Base-by-base conservation (phyloP, 2,329 filamentous ascomycete genomes). In the Penicillium sclerotiorum region DNA sequence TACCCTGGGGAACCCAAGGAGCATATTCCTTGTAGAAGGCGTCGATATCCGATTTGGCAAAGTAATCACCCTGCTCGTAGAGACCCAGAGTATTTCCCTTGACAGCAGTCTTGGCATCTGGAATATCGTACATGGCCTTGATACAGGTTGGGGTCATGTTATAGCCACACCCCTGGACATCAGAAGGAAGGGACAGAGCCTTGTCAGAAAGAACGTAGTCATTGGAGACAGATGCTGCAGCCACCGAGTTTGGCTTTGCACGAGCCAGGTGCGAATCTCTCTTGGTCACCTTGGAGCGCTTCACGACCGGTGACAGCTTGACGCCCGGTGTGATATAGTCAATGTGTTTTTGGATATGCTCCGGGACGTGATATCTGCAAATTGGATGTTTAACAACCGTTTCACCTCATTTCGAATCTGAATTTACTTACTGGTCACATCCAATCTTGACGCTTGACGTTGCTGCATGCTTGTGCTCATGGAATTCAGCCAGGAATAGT, bases 141-240 rank as follows among this genome's bases (percentile, higher is more conserved):
- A 83, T 72, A 57, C 83, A 86, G 35, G 75, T 74, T 0, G 81
- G 80, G 0, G 81, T 84, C 55, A 85, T 82, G 59, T 78, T 76
- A 12, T 68, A 65, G 56, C 80, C 77, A 60, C 83, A 86, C 33
- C 63, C 63, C 35, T 64, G 56, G 11, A 76, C 62, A 44, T 72
- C 61, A 20, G 57, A 48, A n/a, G 53, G 44, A 32, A 62, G 58
- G 1, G 47, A 45, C 45, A 52, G 18, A 1, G 57, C 57, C 41
- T 59, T 57, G 25, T 43, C 52, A 6, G 59, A 47, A 9, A 60
- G 38, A 12, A 27, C 39, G 8, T 52, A 27, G 8, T 55, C 37
- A 12, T 35, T 20, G 30, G 33, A 40, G 17, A 11, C 17, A 23
- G 35, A 46, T n/a, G 44, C 38, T 17, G 35, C 38, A 2, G 44